Conservation (phyloP, 371 early-diverging fungal genomes). For the Nematocida sp. region DNA sequence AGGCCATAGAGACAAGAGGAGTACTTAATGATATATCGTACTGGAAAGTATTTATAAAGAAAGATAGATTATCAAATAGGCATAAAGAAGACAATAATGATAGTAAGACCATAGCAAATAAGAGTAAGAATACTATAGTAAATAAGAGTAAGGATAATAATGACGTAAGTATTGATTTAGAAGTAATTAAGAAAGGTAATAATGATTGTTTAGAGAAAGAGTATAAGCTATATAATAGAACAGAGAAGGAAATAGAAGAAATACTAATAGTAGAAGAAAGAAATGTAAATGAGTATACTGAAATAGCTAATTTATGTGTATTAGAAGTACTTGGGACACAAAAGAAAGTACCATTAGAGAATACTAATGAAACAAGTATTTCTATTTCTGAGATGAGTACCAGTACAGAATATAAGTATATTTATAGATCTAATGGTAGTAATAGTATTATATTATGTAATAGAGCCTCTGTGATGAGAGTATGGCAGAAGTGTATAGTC, state of each 20-base stretch:
- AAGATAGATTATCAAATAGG: not conserved
- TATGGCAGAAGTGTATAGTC: constrained; percentile 33
- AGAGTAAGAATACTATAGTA: not conserved
- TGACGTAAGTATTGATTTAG: too few species aligned
- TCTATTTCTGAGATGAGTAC: not conserved
- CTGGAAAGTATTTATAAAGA: not conserved
- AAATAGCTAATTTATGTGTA: not conserved
- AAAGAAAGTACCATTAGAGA: not conserved
- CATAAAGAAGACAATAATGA: not conserved
- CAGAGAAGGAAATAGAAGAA: too few species aligned
- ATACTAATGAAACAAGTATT: not conserved
- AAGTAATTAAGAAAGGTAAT: not conserved
- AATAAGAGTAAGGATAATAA: not conserved
- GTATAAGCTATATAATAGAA: not conserved
- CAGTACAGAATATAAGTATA: not conserved
- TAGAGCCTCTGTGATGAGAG: not conserved
- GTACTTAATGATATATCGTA: constrained; percentile 39
- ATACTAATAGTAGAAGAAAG: not conserved
- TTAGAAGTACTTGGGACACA: constrained; percentile 31
- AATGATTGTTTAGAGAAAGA: not conserved
- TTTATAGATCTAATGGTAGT: not conserved
- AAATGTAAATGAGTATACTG: not conserved
- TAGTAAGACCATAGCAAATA: not conserved
- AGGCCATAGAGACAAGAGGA: constrained; percentile 27
- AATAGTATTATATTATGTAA: not conserved